Evolutionary conservation across 1,139 yeast species (phyloP), one percentile per base, ranked within the genome.

Genomic region (Nakaseomyces delphensis): DNA sequence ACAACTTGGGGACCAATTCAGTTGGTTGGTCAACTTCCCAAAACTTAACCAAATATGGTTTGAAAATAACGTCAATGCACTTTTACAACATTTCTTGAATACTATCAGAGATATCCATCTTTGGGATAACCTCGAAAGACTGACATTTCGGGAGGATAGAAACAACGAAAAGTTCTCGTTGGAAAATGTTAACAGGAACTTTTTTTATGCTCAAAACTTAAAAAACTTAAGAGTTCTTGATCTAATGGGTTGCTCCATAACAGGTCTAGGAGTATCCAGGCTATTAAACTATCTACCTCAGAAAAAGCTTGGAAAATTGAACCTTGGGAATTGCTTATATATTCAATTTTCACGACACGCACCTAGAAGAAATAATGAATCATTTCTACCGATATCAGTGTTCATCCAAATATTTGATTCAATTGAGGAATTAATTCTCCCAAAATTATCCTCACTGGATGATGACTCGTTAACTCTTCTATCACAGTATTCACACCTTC

Each of bases 171-270:
- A 41, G 27, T 30, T 47, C 15, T 49, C 49, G 27, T 28, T 50
- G 23, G 51, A 47, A 15, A 44, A 46, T n/a, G 32, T 33, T 33
- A 39, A 7, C 36, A 42, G 8, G 43, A 45, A 10, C 30, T 39
- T 30, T 39, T 46, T 38, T 20, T 50, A 51, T 28, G 18, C 29
- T 8, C 19, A 43, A 7, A 57, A 57, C 44, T 39, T 60, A 2
- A 38, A 42, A 27, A 40, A 45, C 16, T 27, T 60, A 31, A 44
- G 38, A 13, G 40, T 43, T 9, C 35, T 59, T 4, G 63, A 60
- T 43, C 38, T 59, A 13, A 57, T 58, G 63, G 54, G 60, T n/a
- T 48, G 57, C 2, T 55, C 59, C 7, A 53, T 58, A 14, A 52
- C 56, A 15, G 59, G 59, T 3, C 21, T 43, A 8, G 56, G 58